phyloP scores from a whole-genome alignment of 306 rosid genomes.

The Gynostemma pentaphyllum region DNA sequence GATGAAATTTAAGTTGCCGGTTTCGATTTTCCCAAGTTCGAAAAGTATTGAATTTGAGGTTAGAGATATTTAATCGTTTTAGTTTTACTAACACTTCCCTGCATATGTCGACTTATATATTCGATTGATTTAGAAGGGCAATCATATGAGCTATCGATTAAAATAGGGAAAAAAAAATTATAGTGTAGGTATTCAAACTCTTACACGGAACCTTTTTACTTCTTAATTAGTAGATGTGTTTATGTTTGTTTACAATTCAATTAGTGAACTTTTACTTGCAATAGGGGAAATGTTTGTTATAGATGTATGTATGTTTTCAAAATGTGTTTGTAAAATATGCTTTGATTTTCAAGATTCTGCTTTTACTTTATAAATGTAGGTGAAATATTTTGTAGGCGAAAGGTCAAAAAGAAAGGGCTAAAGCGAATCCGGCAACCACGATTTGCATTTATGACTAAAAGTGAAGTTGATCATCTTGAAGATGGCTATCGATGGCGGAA shows the following conservation, averaged over 20 bases:
- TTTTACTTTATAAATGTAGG: conserved; percentile 26
- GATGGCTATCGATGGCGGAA: conserved; percentile 98
- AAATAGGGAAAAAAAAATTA: no score
- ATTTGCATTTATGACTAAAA: conserved; percentile 91
- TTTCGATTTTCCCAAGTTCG: no score
- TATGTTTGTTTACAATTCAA: no score
- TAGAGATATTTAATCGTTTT: no score
- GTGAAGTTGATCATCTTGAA: conserved; percentile 92
- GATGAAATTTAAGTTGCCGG: background rate
- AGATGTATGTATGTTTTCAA: background rate
- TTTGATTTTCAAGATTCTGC: conserved; percentile 18
- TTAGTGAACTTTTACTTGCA: background rate
- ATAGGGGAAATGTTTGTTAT: background rate
- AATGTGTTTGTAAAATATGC: background rate
- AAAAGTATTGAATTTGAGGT: no score
- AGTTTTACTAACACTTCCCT: no score
- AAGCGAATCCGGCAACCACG: conserved; percentile 83
- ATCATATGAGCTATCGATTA: no score
- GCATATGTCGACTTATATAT: no score
- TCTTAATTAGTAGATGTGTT: no score
- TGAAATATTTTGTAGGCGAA: conserved; percentile 47
- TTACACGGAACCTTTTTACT: no score
- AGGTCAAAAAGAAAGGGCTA: conserved; percentile 70
- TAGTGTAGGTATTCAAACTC: no score
- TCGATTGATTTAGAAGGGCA: no score